These are phyloP conservation scores for Aplosporella prunicola DNA, from an alignment of 2,329 filamentous ascomycete species.

Conservation along the genomic window DNA sequence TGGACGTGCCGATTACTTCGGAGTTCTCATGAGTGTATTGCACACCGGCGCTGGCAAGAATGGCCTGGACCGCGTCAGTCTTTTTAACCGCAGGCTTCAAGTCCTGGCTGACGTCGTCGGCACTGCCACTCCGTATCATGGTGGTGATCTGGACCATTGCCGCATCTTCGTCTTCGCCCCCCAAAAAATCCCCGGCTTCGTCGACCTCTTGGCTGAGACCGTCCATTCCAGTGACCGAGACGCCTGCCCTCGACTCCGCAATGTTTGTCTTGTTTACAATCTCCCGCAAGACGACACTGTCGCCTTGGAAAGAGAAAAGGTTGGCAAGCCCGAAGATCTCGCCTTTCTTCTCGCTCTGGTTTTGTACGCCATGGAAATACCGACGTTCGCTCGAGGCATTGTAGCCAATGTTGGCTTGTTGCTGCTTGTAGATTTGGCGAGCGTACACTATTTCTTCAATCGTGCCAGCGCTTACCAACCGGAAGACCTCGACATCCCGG, in stretches of 20 bases:
- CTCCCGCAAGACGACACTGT: constrained; percentile 75
- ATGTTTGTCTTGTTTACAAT: constrained; percentile 99
- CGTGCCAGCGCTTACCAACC: constrained; percentile 80
- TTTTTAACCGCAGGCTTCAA: constrained; percentile 28
- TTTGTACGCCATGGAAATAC: constrained; percentile 92
- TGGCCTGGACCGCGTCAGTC: constrained; percentile 73
- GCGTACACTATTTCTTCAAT: constrained; percentile 98
- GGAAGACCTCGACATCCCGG: constrained; percentile 89
- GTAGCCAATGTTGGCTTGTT: constrained; percentile 96
- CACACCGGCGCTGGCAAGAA: constrained; percentile 78
- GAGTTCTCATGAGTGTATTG: constrained; percentile 96
- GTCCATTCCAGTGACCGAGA: constrained; percentile 69
- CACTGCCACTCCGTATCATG: constrained; percentile 41
- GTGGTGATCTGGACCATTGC: constrained; percentile 65
- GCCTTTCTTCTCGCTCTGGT: constrained; percentile 70
- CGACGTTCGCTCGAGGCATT: constrained; percentile 83
- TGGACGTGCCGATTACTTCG: constrained; percentile 87
- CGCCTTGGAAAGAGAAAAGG: constrained; percentile 70
- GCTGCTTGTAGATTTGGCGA: constrained; percentile 96
- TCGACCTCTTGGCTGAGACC: constrained; percentile 48
- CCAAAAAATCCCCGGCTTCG: constrained; percentile 18
- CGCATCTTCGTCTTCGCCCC: constrained; percentile 49
- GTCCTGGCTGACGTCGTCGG: constrained; percentile 18
- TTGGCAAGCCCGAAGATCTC: constrained; percentile 91
- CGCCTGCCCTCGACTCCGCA: constrained; percentile 80